Evolutionary conservation across 306 rosid species (phyloP).

Genomic region (Leucaena leucocephala): DNA sequence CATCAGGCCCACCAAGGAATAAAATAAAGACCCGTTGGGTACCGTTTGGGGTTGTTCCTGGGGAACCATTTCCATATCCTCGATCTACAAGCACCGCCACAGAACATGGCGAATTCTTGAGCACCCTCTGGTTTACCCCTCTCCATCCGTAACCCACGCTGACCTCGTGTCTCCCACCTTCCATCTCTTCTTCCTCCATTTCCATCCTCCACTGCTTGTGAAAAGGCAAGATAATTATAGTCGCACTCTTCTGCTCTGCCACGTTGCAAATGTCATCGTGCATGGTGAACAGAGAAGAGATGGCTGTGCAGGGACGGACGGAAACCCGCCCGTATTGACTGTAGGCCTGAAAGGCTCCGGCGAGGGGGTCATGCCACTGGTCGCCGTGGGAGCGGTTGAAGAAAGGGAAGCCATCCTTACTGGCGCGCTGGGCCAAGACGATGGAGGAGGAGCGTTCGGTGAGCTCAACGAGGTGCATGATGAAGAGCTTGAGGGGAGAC

Average conservation of each 20-base stretch:
- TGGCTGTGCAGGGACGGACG: constrained; percentile 64
- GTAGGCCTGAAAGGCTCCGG: constrained; percentile 61
- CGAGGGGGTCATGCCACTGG: constrained; percentile 50
- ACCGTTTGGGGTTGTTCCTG: neutral
- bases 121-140: constrained; percentile 72
- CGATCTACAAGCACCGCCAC: constrained; percentile 79
- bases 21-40: constrained; percentile 51
- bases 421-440: constrained; percentile 62
- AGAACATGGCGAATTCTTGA: constrained; percentile 69
- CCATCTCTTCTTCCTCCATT: neutral
- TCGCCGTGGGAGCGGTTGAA: constrained; percentile 47
- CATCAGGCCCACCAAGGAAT: constrained; percentile 89
- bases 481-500: constrained; percentile 33
- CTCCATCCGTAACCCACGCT: constrained; percentile 71
- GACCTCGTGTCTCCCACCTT: constrained; percentile 11
- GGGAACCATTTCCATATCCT: constrained; percentile 46
- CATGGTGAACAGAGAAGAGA: constrained; percentile 73
- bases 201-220: constrained; percentile 63
- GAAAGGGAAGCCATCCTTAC: constrained; percentile 73
- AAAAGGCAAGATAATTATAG: constrained; percentile 73
- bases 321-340: constrained; percentile 62
- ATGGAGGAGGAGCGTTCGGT: constrained; percentile 81
- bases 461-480: constrained; percentile 61
- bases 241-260: constrained; percentile 66
- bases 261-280: constrained; percentile 74